Evolutionary conservation across 140 eudicot genomes (phyloP), one percentile per base, ranked within the genome.

Genomic region (Senecio squalidus): DNA sequence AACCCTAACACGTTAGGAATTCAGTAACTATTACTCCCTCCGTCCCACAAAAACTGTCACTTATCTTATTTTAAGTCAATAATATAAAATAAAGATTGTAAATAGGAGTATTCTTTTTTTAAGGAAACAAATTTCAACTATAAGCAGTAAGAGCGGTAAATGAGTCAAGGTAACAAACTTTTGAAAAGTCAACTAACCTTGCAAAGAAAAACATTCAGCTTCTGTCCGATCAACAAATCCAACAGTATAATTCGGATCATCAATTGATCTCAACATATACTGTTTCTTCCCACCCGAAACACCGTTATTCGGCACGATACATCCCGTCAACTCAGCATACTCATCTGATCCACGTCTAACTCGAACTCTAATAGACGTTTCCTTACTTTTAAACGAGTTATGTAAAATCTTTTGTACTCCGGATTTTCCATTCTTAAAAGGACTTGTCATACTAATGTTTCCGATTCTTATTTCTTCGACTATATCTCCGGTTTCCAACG

Each of bases 171-270:
- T 30, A n/a, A 5, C 2, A 5, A 40, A 48, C 58, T 52, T 54
- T 55, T 8, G 9, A 29, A 14, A 60, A 40, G 9, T 57, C 46
- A 63, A 25, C 76, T 4, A 43, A 90, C 97, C 97, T 90, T 90
- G 97, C 63, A 90, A 58, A 4, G 76, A 57, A 54, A 80, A 60
- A 31, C 97, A 90, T 4, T 86, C 95, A 5, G 64, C 52, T 57
- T 90, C 95, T 23, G 97, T 90, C 64, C 97, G 90, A 90, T 90
- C 97, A 60, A 71, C 70, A 50, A 90, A 90, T 0, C 84, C 91
- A n/a, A 90, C 94, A 20, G 97, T 90, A 50, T 90, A 90, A 71
- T 90, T 85, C 0, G 97, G 95, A 62, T 90, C 97, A 51, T 68
- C 94, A 45, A 90, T 86, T 6, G 94, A 74, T 63, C 97, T 43